These are phyloP conservation scores for Hanseniaspora jakobsenii DNA, from an alignment of 805 yeast species.

Conservation along the genomic window DNA sequence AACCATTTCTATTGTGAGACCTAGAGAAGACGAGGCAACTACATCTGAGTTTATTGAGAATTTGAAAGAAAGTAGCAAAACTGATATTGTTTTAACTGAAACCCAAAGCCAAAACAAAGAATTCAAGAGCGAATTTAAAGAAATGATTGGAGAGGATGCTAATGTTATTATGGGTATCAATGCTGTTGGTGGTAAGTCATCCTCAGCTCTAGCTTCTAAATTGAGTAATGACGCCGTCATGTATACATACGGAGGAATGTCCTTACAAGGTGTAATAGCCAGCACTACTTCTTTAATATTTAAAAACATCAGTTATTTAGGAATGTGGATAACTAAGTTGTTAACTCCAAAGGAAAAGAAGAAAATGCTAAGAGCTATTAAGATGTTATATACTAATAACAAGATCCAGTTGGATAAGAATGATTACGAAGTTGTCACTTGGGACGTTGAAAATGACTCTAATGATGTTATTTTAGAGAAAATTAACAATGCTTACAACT, in stretches of 20 bases:
- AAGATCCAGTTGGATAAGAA: conserved; percentile 40
- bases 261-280: conserved; percentile 82
- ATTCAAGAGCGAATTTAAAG: conserved; percentile 39
- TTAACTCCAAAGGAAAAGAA: conserved; percentile 50
- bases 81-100: conserved; percentile 61
- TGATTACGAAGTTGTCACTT: conserved; percentile 30
- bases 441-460: conserved; percentile 24
- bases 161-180: conserved; percentile 70
- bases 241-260: conserved; percentile 96
- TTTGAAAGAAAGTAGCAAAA: conserved; percentile 15
- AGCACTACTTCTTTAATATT: conserved; percentile 85
- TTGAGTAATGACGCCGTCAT: conserved; percentile 60
- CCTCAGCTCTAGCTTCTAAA: conserved; percentile 73
- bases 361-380: conserved; percentile 43
- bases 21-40: conserved; percentile 64
- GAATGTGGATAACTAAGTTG: conserved; percentile 84
- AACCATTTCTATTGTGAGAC: conserved; percentile 78
- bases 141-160: conserved; percentile 34
- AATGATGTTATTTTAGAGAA: conserved; percentile 34
- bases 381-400: conserved; percentile 48
- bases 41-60: conserved; percentile 30
- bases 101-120: conserved; percentile 62
- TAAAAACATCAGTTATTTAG: conserved; percentile 72
- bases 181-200: conserved; percentile 85
- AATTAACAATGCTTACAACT: conserved; percentile 35